phyloP scores from a whole-genome alignment of 2,329 filamentous ascomycete species.

The Paecilomyces sp. region DNA sequence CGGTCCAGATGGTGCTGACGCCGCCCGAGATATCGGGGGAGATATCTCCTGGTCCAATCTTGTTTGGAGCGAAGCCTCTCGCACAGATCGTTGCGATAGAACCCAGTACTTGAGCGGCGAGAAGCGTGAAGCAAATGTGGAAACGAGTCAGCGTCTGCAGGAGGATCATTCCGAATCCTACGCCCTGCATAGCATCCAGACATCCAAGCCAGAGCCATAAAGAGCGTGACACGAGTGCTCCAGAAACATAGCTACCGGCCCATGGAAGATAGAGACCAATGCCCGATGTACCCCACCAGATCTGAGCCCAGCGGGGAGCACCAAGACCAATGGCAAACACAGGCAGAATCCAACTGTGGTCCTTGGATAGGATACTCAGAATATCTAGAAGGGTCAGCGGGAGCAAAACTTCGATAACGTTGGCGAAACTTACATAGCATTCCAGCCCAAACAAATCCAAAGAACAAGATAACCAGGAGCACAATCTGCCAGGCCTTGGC shows the following conservation, averaged over 20 bases:
- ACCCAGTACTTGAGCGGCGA: conserved; percentile 55
- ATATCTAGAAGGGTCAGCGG: conserved; percentile 40
- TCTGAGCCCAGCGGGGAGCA: conserved; percentile 61
- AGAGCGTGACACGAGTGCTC: conserved; percentile 50
- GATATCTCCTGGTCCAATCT: conserved; percentile 53
- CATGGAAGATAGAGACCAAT: conserved; percentile 58
- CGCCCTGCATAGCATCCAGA: conserved; percentile 57
- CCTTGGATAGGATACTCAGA: conserved; percentile 50
- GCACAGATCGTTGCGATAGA: conserved; percentile 57
- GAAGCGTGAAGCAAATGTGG: conserved; percentile 57
- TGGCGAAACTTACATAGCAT: conserved; percentile 15
- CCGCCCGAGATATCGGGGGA: conserved; percentile 55
- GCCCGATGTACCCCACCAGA: conserved; percentile 57
- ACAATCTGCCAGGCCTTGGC: conserved; percentile 51
- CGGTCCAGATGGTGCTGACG: conserved; percentile 38
- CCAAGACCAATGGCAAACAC: conserved; percentile 60
- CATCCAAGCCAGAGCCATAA: conserved; percentile 64
- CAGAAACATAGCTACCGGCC: conserved; percentile 48
- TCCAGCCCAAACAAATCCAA: conserved; percentile 50
- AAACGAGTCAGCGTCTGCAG: conserved; percentile 58
- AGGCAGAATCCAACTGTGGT: conserved; percentile 60
- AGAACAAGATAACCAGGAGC: conserved; percentile 42
- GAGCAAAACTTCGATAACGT: background rate
- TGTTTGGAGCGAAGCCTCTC: conserved; percentile 54
- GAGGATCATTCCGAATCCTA: conserved; percentile 62